These are phyloP conservation scores for Nicotiana otophora DNA, from an alignment of 257 asterid species.

Conservation along the genomic window DNA sequence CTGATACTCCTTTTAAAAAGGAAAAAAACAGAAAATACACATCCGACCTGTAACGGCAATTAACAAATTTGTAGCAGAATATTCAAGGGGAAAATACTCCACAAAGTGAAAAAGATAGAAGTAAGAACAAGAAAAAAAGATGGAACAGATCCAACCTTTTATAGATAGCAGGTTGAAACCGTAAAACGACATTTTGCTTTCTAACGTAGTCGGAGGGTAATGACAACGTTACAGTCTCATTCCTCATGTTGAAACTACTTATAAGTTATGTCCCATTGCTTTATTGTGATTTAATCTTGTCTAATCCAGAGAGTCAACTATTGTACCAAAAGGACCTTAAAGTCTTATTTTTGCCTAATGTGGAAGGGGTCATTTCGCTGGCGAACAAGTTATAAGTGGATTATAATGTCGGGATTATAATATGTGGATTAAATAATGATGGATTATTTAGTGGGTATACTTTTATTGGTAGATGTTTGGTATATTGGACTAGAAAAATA, in stretches of 20 bases:
- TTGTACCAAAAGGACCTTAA: not conserved
- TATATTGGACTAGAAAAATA: no score
- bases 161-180: not conserved
- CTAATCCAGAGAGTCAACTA: not conserved
- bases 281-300: not conserved
- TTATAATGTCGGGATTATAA: no score
- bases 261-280: not conserved
- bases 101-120: not conserved
- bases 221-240: not conserved
- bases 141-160: not conserved
- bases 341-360: not conserved
- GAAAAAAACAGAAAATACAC: not conserved
- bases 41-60: not conserved
- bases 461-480: no score
- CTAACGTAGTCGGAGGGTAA: not conserved
- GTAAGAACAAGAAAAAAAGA: not conserved
- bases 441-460: no score
- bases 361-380: not conserved
- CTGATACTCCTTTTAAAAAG: not conserved
- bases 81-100: not conserved
- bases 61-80: not conserved
- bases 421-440: no score
- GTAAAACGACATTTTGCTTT: not conserved
- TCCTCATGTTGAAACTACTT: not conserved
- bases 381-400: no score